A percentile compares a stretch with the other conserved stretches of the same genome.
Evolutionary conservation across 768 basidiomycete species (phyloP).

Genomic region (Grammothele lineata): DNA sequence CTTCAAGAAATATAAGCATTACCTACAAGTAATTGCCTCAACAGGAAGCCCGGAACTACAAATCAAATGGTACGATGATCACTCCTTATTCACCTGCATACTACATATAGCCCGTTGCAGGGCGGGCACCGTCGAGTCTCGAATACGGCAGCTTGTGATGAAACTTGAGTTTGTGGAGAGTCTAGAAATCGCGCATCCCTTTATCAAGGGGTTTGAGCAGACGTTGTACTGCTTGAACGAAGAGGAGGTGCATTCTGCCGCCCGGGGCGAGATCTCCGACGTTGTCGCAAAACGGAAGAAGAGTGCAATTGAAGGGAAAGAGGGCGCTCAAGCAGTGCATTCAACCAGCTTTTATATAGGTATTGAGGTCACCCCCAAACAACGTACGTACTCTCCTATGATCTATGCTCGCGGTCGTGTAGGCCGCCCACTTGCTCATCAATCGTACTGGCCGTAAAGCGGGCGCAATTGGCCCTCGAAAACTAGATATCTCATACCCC

Average conservation of each 20-base stretch:
- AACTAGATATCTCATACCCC: slow-evolving; percentile 94
- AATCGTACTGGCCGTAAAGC: slow-evolving; percentile 39
- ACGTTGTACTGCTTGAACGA: slow-evolving; percentile 77
- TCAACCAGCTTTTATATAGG: slow-evolving; percentile 99
- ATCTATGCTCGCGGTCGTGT: no score
- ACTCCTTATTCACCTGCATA: no score
- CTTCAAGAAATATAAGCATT: slow-evolving; percentile 95
- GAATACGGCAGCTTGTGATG: slow-evolving; percentile 93
- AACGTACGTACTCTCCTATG: slow-evolving; percentile 49
- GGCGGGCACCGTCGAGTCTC: slow-evolving; percentile 98
- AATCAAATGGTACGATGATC: slow-evolving; percentile 84
- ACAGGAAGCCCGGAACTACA: slow-evolving; percentile 81
- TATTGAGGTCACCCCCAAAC: slow-evolving; percentile 85
- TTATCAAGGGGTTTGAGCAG: slow-evolving; percentile 91
- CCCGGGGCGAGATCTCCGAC: slow-evolving; percentile 81
- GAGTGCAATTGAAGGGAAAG: slow-evolving; percentile 73
- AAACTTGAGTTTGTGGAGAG: slow-evolving; percentile 96
- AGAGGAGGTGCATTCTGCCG: slow-evolving; percentile 84
- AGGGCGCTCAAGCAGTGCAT: slow-evolving; percentile 74
- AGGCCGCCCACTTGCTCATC: not conserved
- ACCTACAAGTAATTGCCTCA: slow-evolving; percentile 92
- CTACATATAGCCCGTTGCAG: no score
- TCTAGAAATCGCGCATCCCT: slow-evolving; percentile 89
- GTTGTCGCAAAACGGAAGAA: slow-evolving; percentile 67
- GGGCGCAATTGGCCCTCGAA: slow-evolving; percentile 71